phyloP scores from a whole-genome alignment of 1,284 basidiomycete species.

The Leucoagaricus sp. region DNA sequence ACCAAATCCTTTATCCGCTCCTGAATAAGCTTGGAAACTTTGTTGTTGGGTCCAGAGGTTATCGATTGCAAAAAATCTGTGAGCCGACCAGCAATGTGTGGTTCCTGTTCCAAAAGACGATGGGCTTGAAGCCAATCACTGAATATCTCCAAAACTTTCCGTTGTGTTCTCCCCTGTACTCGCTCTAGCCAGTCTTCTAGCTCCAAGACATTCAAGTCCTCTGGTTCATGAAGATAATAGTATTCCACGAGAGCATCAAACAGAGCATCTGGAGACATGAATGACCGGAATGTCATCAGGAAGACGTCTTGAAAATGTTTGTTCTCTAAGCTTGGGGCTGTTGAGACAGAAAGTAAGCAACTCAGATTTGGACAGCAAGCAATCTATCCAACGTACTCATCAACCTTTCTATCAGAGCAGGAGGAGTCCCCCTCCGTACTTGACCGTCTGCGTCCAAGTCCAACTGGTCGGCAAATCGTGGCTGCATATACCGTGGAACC shows the following conservation, averaged over 20 bases:
- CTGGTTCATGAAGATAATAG: constrained; percentile 60
- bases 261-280: constrained; percentile 67
- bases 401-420: constrained; percentile 71
- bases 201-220: constrained; percentile 50
- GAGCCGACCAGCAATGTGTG: constrained; percentile 55
- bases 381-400: constrained; percentile 47
- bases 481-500: constrained; percentile 67
- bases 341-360: constrained; percentile 7
- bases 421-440: constrained; percentile 66
- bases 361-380: constrained; percentile 42
- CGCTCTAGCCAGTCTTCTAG: constrained; percentile 66
- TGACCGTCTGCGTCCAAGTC: constrained; percentile 56
- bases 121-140: constrained; percentile 63
- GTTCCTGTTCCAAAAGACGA: constrained; percentile 62
- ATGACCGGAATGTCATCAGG: constrained; percentile 79
- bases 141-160: constrained; percentile 57
- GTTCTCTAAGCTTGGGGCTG: constrained; percentile 38
- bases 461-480: constrained; percentile 60
- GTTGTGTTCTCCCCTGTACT: constrained; percentile 56
- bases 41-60: constrained; percentile 8
- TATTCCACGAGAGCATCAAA: constrained; percentile 68
- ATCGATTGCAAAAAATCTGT: constrained; percentile 49
- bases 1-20: constrained; percentile 55
- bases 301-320: constrained; percentile 65
- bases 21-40: constrained; percentile 38